A percentile compares a stretch with the other conserved stretches of the same genome.
phyloP scores from a whole-genome alignment of 257 asterid genomes.

The Voacanga thouarsii region DNA sequence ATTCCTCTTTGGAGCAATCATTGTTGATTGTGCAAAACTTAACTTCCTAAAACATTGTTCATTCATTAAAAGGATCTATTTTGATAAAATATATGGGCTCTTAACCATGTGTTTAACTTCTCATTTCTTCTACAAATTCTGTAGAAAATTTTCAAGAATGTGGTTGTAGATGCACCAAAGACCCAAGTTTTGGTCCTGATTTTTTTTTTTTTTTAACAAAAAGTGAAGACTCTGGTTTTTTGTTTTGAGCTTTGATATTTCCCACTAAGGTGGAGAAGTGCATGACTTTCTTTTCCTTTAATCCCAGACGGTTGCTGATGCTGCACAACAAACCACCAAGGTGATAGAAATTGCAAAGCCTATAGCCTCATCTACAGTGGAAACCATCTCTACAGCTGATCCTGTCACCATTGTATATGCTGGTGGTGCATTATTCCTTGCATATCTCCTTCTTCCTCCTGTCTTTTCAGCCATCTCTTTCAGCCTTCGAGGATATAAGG shows the following conservation, averaged over 20 bases:
- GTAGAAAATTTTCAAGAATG: not conserved
- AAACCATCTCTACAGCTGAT: conserved; percentile 70
- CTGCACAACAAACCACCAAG: conserved; percentile 80
- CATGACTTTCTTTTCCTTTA: not conserved
- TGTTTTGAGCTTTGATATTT: not conserved
- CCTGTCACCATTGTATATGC: conserved; percentile 62
- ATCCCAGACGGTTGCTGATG: conserved; percentile 78
- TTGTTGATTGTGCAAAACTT: not conserved
- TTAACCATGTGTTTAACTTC: not conserved
- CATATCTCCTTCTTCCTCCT: conserved; percentile 81
- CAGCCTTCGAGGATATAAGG: conserved; percentile 75
- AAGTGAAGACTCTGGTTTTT: not conserved
- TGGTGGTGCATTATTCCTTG: conserved; percentile 69
- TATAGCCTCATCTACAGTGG: conserved; percentile 72
- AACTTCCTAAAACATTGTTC: not conserved
- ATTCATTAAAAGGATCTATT: not conserved
- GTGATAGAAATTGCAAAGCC: conserved; percentile 80
- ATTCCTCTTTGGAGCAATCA: not conserved
- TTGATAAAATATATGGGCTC: not conserved
- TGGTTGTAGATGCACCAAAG: conserved; percentile 1
- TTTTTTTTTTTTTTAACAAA: not conserved
- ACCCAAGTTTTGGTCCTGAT: not conserved
- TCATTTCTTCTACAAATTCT: not conserved
- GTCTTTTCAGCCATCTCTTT: conserved; percentile 68
- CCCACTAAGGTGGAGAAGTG: not conserved